Percentiles rank a stretch among this genome's conserved stretches.
These are phyloP conservation scores for Pseudoneurospora amorphoporcata DNA, from an alignment of 495 filamentous ascomycete genomes.

Conservation along the genomic window DNA sequence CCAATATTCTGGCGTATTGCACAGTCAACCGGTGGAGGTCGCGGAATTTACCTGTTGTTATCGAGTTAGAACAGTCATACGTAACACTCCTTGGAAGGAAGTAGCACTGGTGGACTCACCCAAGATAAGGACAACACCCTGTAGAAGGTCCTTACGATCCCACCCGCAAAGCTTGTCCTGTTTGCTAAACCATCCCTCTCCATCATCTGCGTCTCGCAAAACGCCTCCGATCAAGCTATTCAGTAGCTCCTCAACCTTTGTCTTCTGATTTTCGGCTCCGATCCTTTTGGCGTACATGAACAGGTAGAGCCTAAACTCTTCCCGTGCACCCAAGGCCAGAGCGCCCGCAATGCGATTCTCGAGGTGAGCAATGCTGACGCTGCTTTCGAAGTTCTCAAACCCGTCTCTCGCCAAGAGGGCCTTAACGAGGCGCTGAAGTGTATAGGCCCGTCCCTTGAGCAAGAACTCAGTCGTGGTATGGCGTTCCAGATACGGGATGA, in stretches of 20 bases:
- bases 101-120: conserved; percentile 49
- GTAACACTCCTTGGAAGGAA: background rate
- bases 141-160: conserved; percentile 73
- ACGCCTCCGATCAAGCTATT: conserved; percentile 68
- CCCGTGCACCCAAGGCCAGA: conserved; percentile 68
- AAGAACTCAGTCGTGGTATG: conserved; percentile 89
- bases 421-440: conserved; percentile 83
- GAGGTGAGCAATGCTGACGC: conserved; percentile 85
- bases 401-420: conserved; percentile 73
- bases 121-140: conserved; percentile 80
- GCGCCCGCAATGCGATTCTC: conserved; percentile 92
- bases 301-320: conserved; percentile 84
- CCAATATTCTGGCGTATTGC: conserved; percentile 74
- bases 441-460: conserved; percentile 81
- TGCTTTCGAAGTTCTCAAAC: conserved; percentile 84
- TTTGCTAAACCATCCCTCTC: conserved; percentile 46
- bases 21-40: conserved; percentile 85
- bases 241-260: conserved; percentile 86
- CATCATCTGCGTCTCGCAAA: conserved; percentile 42
- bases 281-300: conserved; percentile 95
- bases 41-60: conserved; percentile 71
- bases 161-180: conserved; percentile 74
- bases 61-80: conserved; percentile 19
- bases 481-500: conserved; percentile 86
- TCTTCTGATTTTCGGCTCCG: conserved; percentile 74